A percentile compares a stretch with the other conserved stretches of the same genome.
Evolutionary conservation across 208 protist species (phyloP).

Genomic region (Leishmania tarentolae): DNA sequence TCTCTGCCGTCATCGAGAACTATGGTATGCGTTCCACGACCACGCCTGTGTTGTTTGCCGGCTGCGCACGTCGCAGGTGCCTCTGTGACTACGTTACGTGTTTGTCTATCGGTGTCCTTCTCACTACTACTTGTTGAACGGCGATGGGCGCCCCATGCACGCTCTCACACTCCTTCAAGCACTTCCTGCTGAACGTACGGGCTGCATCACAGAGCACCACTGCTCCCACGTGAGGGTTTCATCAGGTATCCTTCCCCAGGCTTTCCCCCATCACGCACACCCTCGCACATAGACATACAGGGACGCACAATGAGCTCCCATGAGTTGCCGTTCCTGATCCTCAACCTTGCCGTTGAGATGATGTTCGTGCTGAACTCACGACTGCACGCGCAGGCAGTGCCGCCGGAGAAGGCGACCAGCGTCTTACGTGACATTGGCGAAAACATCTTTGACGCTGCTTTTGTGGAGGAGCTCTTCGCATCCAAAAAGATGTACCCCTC

Average conservation of each 20-base stretch:
- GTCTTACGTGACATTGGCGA: constrained; percentile 79
- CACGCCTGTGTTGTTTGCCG: background rate
- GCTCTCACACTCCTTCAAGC: background rate
- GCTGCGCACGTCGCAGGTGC: background rate
- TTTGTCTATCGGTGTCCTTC: constrained; percentile 12
- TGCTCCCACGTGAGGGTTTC: background rate
- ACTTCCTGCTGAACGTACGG: background rate
- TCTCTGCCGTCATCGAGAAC: background rate
- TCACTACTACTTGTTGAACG: background rate
- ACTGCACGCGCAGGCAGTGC: constrained; percentile 81
- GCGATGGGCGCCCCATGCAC: background rate
- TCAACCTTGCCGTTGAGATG: constrained; percentile 94
- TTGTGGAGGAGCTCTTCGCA: constrained; percentile 86
- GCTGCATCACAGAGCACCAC: background rate
- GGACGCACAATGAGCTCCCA: constrained; percentile 54
- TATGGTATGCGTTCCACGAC: background rate
- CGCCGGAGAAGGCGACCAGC: constrained; percentile 36
- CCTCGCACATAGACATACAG: background rate
- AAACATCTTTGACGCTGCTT: constrained; percentile 74
- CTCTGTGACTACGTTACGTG: background rate
- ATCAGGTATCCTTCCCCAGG: background rate
- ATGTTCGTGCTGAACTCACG: constrained; percentile 92
- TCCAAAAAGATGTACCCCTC: constrained; percentile 82
- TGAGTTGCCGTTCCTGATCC: constrained; percentile 86
- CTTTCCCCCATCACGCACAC: background rate